A percentile compares a stretch with the other conserved stretches of the same genome.
Conservation (phyloP, 805 yeast species). For the Zygosaccharomyces bailii region DNA sequence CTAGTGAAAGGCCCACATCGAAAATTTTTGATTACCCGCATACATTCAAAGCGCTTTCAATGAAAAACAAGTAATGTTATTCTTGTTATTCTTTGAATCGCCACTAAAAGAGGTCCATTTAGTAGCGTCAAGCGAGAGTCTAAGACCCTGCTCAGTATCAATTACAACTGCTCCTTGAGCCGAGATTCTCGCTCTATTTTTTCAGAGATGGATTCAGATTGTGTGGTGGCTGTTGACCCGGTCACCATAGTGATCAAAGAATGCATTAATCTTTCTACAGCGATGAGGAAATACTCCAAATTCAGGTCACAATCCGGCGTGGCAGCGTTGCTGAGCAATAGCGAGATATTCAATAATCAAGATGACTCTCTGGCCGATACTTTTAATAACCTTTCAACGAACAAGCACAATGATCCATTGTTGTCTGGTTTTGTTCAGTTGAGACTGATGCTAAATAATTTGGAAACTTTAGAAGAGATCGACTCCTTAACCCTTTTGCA, state of each 20-base stretch:
- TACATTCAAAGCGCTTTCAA: not conserved
- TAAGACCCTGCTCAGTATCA: not conserved
- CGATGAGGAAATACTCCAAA: conserved; percentile 83
- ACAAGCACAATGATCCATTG: conserved; percentile 49
- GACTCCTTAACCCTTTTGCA: conserved; percentile 73
- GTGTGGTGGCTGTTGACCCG: conserved; percentile 56
- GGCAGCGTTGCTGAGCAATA: conserved; percentile 75
- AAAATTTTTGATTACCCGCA: conserved; percentile 7
- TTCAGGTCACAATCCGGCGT: conserved; percentile 65
- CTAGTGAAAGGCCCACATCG: not conserved
- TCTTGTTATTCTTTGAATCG: conserved; percentile 1
- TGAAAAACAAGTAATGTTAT: conserved; percentile 1
- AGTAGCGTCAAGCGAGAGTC: not conserved
- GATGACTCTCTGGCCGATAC: conserved; percentile 40
- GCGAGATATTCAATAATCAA: conserved; percentile 48
- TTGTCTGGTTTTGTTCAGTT: conserved; percentile 77
- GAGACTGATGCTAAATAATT: conserved; percentile 62
- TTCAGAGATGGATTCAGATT: conserved; percentile 4
- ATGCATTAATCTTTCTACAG: conserved; percentile 79
- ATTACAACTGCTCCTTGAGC: not conserved
- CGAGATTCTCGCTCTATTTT: not conserved
- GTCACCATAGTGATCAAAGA: conserved; percentile 82
- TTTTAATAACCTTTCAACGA: conserved; percentile 32
- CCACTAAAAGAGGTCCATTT: not conserved
- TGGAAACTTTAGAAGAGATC: conserved; percentile 49